Evolutionary conservation across 768 basidiomycete species (phyloP), one percentile per base, ranked within the genome.

Genomic region (Suillus subalutaceus): DNA sequence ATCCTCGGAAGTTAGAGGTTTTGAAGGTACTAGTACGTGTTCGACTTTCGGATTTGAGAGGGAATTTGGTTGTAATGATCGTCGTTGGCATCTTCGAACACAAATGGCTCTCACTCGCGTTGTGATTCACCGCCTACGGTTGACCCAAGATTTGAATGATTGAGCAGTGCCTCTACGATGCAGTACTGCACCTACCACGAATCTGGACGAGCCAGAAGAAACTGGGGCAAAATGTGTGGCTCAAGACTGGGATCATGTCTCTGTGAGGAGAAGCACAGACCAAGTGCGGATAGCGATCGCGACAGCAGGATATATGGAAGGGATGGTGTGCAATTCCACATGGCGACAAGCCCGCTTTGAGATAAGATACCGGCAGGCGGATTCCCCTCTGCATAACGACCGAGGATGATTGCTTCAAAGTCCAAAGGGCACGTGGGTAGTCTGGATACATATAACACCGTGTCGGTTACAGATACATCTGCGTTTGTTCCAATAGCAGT

Each of bases 51-150:
- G 58, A 41, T 56, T 52, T 6, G 77, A 74, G 10, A 76, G 72
- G 4, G 73, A 75, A 46, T 80, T 79, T 41, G 65, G 50, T n/a
- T n/a, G n/a, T n/a, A n/a, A n/a, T n/a, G n/a, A 2, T 84, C 86
- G 73, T 98, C 93, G 63, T 88, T 88, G 2, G 79, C 79, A 71
- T 94, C 94, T 67, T 85, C 77, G 69, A 93, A 82, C 0, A 81
- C 64, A 62, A 46, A 43, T 41, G 18, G 37, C 10, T 13, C 79
- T 71, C 46, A 79, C 73, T 7, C 69, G 67, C 5, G 74, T 75
- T 48, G 72, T 38, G 48, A 72, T 80, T 70, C 23, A 84, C 71
- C 23, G 85, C 16, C 73, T 69, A 0, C n/a, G 82, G 78, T 53
- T 88, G 80, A 72, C 88, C 86, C 69, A 88, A 87, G 32, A 1